phyloP scores from a whole-genome alignment of 75 land plant genomes.

The Selaginella moellendorffii region DNA sequence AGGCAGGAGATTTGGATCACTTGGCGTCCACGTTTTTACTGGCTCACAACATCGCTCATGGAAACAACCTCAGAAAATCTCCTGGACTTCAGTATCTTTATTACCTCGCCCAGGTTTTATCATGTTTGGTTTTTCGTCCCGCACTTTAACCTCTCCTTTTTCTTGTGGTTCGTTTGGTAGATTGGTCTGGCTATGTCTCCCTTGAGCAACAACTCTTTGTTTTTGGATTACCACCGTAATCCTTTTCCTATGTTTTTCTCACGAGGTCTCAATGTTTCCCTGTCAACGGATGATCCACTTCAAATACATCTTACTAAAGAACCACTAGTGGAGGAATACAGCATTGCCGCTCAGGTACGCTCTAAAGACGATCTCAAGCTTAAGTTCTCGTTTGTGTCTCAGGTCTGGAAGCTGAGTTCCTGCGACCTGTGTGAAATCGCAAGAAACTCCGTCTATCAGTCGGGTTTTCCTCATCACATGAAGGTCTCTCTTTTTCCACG shows the following conservation, averaged over 20 bases:
- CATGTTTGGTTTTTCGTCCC: too few relatives aligned
- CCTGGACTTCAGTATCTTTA: constrained; percentile 6
- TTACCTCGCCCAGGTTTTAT: not conserved
- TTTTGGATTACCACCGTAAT: constrained; percentile 9
- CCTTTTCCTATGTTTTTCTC: constrained; percentile 10
- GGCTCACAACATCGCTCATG: not conserved
- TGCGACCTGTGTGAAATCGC: constrained; percentile 4
- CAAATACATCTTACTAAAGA: constrained; percentile 10
- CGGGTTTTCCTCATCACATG: constrained; percentile 5
- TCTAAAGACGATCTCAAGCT: not conserved
- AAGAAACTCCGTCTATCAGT: constrained; percentile 10
- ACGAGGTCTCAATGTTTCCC: not conserved
- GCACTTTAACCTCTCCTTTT: too few relatives aligned
- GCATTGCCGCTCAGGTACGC: constrained; percentile 7
- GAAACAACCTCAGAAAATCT: not conserved
- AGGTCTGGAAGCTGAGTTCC: constrained; percentile 7
- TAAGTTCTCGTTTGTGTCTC: not conserved
- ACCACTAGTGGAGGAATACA: constrained; percentile 4
- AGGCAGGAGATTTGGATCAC: constrained; percentile 9
- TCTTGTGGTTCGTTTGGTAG: too few relatives aligned
- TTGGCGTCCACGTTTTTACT: constrained; percentile 1
- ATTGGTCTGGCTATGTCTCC: constrained; percentile 3
- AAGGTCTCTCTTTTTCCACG: not conserved
- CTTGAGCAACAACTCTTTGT: constrained; percentile 4
- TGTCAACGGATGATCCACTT: constrained; percentile 10